Evolutionary conservation across 2,329 filamentous ascomycete genomes (phyloP).

Genomic region (Aureobasidium zeae): DNA sequence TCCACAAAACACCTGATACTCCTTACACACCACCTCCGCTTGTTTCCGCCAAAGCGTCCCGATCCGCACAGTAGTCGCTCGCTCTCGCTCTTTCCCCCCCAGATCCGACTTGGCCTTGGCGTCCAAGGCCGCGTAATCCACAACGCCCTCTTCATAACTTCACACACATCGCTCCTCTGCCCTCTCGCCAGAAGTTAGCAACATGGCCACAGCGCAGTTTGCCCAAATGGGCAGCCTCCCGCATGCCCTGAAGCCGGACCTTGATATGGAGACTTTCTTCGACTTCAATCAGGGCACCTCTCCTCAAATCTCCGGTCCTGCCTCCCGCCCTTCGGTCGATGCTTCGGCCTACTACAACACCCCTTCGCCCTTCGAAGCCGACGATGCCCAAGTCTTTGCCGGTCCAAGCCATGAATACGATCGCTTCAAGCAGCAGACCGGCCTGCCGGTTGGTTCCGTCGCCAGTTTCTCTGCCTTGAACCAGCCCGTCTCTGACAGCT

Average conservation of each 20-base stretch:
- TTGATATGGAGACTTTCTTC: constrained; percentile 34
- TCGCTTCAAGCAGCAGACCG: constrained; percentile 90
- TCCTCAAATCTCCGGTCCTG: constrained; percentile 24
- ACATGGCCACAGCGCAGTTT: constrained; percentile 19
- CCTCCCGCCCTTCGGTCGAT: constrained; percentile 19
- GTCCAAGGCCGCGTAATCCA: constrained; percentile 15
- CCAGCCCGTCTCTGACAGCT: constrained; percentile 28
- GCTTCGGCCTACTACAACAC: constrained; percentile 20
- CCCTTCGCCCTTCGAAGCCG: constrained; percentile 26
- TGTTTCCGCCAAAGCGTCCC: background rate
- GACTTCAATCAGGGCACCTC: constrained; percentile 29
- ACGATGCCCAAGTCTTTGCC: constrained; percentile 30
- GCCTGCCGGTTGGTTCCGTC: constrained; percentile 75
- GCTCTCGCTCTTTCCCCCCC: constrained; percentile 2
- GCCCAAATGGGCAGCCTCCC: constrained; percentile 18
- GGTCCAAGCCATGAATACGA: constrained; percentile 87
- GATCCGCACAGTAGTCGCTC: background rate
- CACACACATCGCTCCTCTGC: constrained; percentile 15
- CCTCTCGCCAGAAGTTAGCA: constrained; percentile 2
- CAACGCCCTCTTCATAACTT: constrained; percentile 15
- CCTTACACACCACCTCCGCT: background rate
- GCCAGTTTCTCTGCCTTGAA: constrained; percentile 72
- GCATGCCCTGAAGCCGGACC: constrained; percentile 27
- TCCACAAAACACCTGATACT: no score
- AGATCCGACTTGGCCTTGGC: constrained; percentile 11